These are phyloP conservation scores for Pleurotus salmoneostramineus DNA, from an alignment of 768 basidiomycete species.

Conservation along the genomic window DNA sequence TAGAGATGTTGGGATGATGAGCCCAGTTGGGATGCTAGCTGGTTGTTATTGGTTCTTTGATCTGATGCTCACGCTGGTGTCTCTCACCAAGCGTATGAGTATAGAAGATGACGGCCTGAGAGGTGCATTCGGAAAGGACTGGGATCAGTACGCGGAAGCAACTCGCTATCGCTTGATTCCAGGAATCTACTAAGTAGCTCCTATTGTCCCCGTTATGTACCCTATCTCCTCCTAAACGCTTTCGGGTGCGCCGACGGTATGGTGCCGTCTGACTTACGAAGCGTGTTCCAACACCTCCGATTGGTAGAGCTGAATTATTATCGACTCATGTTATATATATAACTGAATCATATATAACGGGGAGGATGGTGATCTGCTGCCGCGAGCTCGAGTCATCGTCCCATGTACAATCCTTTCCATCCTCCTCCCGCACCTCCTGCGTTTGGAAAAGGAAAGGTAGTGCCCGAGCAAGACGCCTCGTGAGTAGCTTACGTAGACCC, in stretches of 20 bases:
- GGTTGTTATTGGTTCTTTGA: conserved; percentile 2
- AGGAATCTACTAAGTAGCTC: conserved; percentile 5
- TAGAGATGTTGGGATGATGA: conserved; percentile 8
- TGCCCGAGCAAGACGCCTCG: conserved; percentile 24
- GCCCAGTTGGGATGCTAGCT: not conserved
- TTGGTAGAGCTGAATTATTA: no score
- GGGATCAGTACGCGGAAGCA: conserved; percentile 10
- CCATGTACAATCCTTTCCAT: conserved; percentile 13
- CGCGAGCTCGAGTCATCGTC: not conserved
- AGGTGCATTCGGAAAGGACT: conserved; percentile 12
- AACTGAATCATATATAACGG: no score
- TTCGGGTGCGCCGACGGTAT: no score
- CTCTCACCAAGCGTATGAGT: not conserved
- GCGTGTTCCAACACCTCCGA: no score
- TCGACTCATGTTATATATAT: no score
- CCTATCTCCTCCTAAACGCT: no score
- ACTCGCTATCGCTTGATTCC: conserved; percentile 12
- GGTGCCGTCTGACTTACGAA: no score
- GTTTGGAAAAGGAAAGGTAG: conserved; percentile 16
- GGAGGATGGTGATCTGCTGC: no score
- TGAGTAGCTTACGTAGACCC: conserved; percentile 14
- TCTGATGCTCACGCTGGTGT: not conserved
- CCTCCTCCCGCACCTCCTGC: conserved; percentile 17
- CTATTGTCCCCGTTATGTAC: not conserved
- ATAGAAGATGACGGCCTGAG: conserved; percentile 12